Evolutionary conservation across 805 yeast species (phyloP).

Genomic region (Candida montana): DNA sequence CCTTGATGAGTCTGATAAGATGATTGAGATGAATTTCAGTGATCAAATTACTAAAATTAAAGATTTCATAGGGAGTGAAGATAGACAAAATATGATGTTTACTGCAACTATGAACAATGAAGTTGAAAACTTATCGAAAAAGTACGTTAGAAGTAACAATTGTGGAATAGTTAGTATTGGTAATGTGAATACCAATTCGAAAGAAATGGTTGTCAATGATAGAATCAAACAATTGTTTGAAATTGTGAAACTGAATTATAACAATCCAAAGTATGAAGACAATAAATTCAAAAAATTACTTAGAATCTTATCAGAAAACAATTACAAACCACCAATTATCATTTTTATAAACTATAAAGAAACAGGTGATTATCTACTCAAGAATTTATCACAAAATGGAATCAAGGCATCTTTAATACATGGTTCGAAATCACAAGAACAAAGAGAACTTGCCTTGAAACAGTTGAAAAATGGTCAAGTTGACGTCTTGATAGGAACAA

Average conservation of each 20-base stretch:
- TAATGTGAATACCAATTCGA: slow-evolving; percentile 32
- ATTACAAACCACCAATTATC: slow-evolving; percentile 55
- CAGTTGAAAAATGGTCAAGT: slow-evolving; percentile 50
- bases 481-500: slow-evolving; percentile 80
- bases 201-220: slow-evolving; percentile 31
- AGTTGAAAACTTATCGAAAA: slow-evolving; percentile 60
- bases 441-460: slow-evolving; percentile 72
- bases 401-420: slow-evolving; percentile 62
- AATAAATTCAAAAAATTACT: slow-evolving; percentile 39
- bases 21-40: slow-evolving; percentile 94
- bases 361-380: slow-evolving; percentile 62
- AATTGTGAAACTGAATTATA: slow-evolving; percentile 33
- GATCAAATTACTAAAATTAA: slow-evolving; percentile 64
- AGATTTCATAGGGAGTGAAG: slow-evolving; percentile 42
- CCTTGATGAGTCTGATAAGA: slow-evolving; percentile 92
- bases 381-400: slow-evolving; percentile 41
- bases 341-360: slow-evolving; percentile 76
- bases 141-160: slow-evolving; percentile 58
- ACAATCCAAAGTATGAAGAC: slow-evolving; percentile 35
- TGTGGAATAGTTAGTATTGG: slow-evolving; percentile 55
- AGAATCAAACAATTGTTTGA: slow-evolving; percentile 68
- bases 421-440: slow-evolving; percentile 82
- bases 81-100: slow-evolving; percentile 77
- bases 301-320: slow-evolving; percentile 28
- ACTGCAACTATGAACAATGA: slow-evolving; percentile 87